Base-by-base conservation (phyloP, 768 basidiomycete genomes). In the Mycena olivaceomarginata region DNA sequence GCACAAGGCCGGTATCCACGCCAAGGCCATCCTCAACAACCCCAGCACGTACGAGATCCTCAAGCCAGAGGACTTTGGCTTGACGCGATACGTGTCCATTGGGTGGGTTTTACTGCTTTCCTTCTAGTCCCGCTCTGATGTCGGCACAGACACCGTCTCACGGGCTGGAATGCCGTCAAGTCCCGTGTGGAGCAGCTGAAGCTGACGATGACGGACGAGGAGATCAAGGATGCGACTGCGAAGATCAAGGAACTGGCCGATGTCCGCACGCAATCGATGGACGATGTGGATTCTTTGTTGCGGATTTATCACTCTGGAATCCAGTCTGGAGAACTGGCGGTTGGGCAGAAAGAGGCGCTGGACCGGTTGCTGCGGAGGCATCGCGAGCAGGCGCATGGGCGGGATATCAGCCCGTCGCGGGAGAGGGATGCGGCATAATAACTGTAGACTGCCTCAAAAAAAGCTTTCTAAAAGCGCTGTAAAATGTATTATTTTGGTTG, bases 221-320 rank as follows among this genome's bases (percentile, higher is more conserved):
- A 98, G 93, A 90, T 99, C 91, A 99, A 99, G 93, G 98, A 99
- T 80, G 98, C 97, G 40, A 99, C 98, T 4, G 94, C 95, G 86
- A 99, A 98, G 92, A 99, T 99, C 91, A 99, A 99, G 93, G 97
- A 98, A 86, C 94, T 99, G 70, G 98, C 98, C 12, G 98, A 99
- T 82, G 96, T 99, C 70, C 94, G 97, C 78, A 99, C 98, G 12
- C 98, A 99, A 85, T 97, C 96, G 15, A 99, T 99, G 97, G 98
- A 99, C 83, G 98, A 99, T 83, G 98, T 99, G 76, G 98, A 99
- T 86, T 96, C 97, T 43, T 93, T 99, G 48, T 91, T 99, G 60
- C 96, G 98, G 84, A 91, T 99, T 53, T 99, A 98, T 87, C 97
- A 99, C 90, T 95, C 95, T 69, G 97, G 95, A 45, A 97, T 99